A percentile compares a stretch with the other conserved stretches of the same genome.
Conservation (phyloP, 139 green algal species). For the Picochlorum sp. region DNA sequence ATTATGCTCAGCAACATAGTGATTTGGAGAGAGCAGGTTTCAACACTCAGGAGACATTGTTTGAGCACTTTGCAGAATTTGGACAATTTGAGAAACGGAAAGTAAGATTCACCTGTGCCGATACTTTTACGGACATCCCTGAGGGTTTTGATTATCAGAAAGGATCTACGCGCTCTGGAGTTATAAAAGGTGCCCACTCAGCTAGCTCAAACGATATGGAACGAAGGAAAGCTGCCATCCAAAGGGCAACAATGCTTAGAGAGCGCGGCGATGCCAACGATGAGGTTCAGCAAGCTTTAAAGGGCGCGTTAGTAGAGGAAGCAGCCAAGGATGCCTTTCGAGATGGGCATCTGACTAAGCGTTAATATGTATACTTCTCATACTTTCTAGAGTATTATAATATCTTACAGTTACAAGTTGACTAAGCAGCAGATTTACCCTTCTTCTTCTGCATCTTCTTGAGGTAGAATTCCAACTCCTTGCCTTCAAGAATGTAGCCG, state of each 20-base stretch:
- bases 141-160: slow-evolving; percentile 1
- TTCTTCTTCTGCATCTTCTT: slow-evolving; percentile 78
- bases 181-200: neutral
- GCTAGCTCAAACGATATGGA: neutral
- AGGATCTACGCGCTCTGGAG: neutral
- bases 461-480: slow-evolving; percentile 90
- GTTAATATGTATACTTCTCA: too few relatives aligned
- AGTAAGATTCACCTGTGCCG: slow-evolving; percentile 11
- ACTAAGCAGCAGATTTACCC: neutral
- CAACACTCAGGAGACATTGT: slow-evolving; percentile 4
- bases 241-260: neutral
- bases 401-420: too few relatives aligned
- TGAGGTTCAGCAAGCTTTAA: neutral
- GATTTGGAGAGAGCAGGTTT: slow-evolving; percentile 14
- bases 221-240: neutral
- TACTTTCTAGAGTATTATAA: too few relatives aligned
- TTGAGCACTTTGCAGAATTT: slow-evolving; percentile 17
- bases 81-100: slow-evolving; percentile 24
- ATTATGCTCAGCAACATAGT: slow-evolving; percentile 10
- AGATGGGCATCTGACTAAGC: too few relatives aligned
- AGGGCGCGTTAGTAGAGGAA: slow-evolving; percentile 2
- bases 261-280: neutral
- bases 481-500: slow-evolving; percentile 87
- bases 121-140: neutral
- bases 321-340: neutral